Conservation (phyloP, 495 filamentous ascomycete species). For the Aspergillus sclerotiicarbonarius region DNA sequence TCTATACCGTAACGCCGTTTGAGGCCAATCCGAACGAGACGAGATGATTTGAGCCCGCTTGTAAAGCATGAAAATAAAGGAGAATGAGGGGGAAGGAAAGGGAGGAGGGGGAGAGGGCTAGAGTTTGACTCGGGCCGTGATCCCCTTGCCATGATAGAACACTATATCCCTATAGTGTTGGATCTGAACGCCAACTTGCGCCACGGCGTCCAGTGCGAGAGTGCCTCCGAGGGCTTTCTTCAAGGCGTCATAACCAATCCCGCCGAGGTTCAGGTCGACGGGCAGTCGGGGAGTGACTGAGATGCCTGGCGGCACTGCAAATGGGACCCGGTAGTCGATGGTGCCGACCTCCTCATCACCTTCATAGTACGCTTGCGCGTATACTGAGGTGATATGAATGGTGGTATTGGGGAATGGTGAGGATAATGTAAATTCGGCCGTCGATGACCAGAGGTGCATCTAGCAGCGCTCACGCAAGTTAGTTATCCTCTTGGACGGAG, state of each 20-base stretch:
- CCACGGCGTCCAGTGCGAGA: constrained; percentile 75
- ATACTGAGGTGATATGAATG: constrained; percentile 70
- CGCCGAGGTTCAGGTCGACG: constrained; percentile 71
- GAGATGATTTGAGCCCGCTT: not conserved
- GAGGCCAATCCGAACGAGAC: too few relatives aligned
- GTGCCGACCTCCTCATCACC: constrained; percentile 70
- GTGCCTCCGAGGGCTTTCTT: constrained; percentile 79
- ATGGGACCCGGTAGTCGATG: constrained; percentile 71
- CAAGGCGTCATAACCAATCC: constrained; percentile 79
- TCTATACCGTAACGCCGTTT: too few relatives aligned
- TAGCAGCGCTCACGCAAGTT: constrained; percentile 24
- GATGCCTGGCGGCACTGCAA: constrained; percentile 72
- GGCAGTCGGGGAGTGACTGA: constrained; percentile 72
- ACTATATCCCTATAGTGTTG: constrained; percentile 69
- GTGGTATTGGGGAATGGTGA: constrained; percentile 73
- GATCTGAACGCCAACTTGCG: constrained; percentile 65
- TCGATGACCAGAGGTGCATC: constrained; percentile 82
- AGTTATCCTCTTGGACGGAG: constrained; percentile 12
- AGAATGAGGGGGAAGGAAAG: constrained; percentile 12
- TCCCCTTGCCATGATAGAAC: constrained; percentile 68
- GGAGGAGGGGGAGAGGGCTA: constrained; percentile 25
- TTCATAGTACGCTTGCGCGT: constrained; percentile 84
- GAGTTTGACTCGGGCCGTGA: constrained; percentile 69
- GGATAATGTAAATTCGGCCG: constrained; percentile 76
- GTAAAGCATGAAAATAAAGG: constrained; percentile 8